Conservation (phyloP, 2,329 filamentous ascomycete genomes). For the Septoria petroselini region DNA sequence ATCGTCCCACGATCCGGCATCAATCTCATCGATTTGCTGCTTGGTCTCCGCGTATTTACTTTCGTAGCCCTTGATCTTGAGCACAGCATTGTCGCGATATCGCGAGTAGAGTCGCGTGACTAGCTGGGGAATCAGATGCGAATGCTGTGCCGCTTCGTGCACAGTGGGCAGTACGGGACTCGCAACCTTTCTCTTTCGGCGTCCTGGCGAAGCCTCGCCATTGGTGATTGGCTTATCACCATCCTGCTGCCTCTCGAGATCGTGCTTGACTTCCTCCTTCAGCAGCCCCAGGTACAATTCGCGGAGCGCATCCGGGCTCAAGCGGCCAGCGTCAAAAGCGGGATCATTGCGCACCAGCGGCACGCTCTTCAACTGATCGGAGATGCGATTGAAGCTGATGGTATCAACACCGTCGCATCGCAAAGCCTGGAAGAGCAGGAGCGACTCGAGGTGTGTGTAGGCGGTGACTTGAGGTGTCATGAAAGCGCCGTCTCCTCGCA, state of each 20-base stretch:
- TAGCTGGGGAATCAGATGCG: slow-evolving; percentile 66
- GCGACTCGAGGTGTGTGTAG: slow-evolving; percentile 81
- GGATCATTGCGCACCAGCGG: slow-evolving; percentile 66
- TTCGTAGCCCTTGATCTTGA: slow-evolving; percentile 72
- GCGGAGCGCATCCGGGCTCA: slow-evolving; percentile 75
- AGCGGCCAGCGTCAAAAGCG: slow-evolving; percentile 68
- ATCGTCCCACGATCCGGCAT: slow-evolving; percentile 58
- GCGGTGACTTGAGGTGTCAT: slow-evolving; percentile 56
- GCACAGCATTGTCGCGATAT: slow-evolving; percentile 68
- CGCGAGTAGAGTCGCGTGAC: slow-evolving; percentile 70
- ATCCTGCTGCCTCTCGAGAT: slow-evolving; percentile 34
- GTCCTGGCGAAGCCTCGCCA: slow-evolving; percentile 49
- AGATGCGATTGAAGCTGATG: slow-evolving; percentile 66
- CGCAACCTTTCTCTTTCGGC: slow-evolving; percentile 72
- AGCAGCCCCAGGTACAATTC: slow-evolving; percentile 74
- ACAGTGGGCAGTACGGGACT: slow-evolving; percentile 63
- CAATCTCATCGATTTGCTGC: slow-evolving; percentile 65
- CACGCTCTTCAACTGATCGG: slow-evolving; percentile 70
- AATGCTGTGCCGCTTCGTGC: slow-evolving; percentile 63
- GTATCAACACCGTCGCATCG: slow-evolving; percentile 64
- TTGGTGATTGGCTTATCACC: slow-evolving; percentile 37
- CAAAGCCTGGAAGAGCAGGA: slow-evolving; percentile 80
- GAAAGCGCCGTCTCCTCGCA: slow-evolving; percentile 18
- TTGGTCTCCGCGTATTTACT: slow-evolving; percentile 57
- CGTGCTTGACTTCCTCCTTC: slow-evolving; percentile 63